Conservation (phyloP, 768 basidiomycete genomes). For the Suillus spraguei region DNA sequence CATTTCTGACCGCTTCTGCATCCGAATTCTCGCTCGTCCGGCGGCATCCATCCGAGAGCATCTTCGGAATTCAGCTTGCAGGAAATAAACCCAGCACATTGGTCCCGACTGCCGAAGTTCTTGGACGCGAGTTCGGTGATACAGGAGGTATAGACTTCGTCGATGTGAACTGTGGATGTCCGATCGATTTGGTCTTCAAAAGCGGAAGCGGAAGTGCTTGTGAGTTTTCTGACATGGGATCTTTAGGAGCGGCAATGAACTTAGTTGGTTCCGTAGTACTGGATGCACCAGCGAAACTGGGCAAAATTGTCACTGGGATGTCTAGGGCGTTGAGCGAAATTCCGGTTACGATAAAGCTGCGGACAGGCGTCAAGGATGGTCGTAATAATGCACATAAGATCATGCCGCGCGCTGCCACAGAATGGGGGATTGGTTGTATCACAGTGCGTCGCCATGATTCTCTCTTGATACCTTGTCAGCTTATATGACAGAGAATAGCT, state of each 20-base stretch:
- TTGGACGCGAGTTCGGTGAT: conserved; percentile 60
- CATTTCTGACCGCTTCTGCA: conserved; percentile 84
- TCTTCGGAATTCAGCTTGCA: conserved; percentile 91
- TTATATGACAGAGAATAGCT: conserved; percentile 50
- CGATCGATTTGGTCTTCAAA: conserved; percentile 95
- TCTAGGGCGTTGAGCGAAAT: conserved; percentile 86
- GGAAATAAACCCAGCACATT: conserved; percentile 84
- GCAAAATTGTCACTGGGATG: conserved; percentile 90
- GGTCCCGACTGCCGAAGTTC: conserved; percentile 79
- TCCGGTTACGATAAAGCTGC: conserved; percentile 88
- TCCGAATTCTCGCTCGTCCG: conserved; percentile 96
- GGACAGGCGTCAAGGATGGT: conserved; percentile 91
- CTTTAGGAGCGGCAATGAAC: neutral
- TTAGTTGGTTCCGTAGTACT: conserved; percentile 57
- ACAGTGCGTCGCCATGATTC: conserved; percentile 35
- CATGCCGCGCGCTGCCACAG: conserved; percentile 73
- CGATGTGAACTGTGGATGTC: conserved; percentile 96
- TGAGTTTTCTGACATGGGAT: conserved; percentile 42
- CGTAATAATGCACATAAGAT: conserved; percentile 88
- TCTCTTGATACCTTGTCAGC: neutral
- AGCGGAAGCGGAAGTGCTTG: conserved; percentile 88
- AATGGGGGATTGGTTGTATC: conserved; percentile 49
- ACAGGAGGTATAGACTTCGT: conserved; percentile 80
- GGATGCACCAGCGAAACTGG: conserved; percentile 79
- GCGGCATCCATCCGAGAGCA: conserved; percentile 82